Evolutionary conservation across 306 rosid genomes (phyloP), one percentile per base, ranked within the genome.

Genomic region (Albizia julibrissin): DNA sequence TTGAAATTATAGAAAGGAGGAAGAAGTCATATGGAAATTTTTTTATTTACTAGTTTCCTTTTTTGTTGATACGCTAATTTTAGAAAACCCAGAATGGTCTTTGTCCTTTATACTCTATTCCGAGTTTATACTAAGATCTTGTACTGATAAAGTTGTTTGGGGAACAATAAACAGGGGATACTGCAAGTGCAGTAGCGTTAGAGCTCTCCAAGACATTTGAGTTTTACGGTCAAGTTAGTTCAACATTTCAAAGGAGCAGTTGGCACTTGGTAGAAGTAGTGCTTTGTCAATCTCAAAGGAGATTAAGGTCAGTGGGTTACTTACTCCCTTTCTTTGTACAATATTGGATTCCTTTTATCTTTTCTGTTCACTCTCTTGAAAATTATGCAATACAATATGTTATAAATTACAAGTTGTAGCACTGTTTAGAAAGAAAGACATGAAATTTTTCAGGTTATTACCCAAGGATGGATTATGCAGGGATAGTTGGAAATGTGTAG

Each of bases 91-190:
- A 40, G 43, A 46, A n/a, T 8, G n/a, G 69, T 59, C 10, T 47
- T 11, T 47, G 40, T 62, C 31, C 29, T 73, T 62, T 2, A 58
- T 59, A 29, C 33, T 12, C 18, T 72, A 22, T 61, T 59, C 12
- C 21, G 2, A 10, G 75, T 3, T 54, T 7, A 24, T 81, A 11
- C 56, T 46, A 64, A 34, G 37, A 31, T 1, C 71, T 66, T 13
- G 16, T 10, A 33, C 33, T 74, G 39, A 6, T 40, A 77, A 52
- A 58, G 18, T 84, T 69, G 40, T 26, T 75, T 8, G 46, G 14
- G 26, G 69, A 29, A 29, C 31, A 29, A 29, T 34, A 34, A 71
- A 79, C 88, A 95, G 99, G 86, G 97, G 97, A 0, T 95, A 95
- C 85, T 95, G 93, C 87, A 95, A 95, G 97, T n/a, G n/a, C n/a